A percentile compares a stretch with the other conserved stretches of the same genome.
phyloP scores from a whole-genome alignment of 2,329 filamentous ascomycete species.

The Microascus cirrosus region DNA sequence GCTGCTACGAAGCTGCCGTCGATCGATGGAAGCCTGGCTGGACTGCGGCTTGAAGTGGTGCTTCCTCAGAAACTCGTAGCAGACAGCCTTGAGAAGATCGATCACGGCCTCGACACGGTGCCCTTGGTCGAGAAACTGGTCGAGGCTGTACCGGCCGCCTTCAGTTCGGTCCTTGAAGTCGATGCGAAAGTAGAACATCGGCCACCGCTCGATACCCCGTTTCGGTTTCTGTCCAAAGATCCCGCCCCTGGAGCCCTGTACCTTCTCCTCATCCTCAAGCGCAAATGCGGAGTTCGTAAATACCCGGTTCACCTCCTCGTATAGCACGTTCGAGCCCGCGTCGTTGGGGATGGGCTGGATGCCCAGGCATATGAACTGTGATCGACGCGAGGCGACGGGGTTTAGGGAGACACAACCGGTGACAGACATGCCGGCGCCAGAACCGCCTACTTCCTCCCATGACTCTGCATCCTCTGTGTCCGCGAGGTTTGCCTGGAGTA shows the following conservation, averaged over 20 bases:
- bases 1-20: not conserved
- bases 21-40: not conserved
- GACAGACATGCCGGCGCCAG: constrained; percentile 48
- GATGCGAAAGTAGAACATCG: constrained; percentile 79
- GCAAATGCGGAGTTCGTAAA: constrained; percentile 75
- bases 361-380: constrained; percentile 76
- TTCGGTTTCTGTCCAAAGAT: constrained; percentile 27
- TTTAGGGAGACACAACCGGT: constrained; percentile 59
- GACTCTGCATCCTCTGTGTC: constrained; percentile 34
- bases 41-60: constrained; percentile 53
- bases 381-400: constrained; percentile 58
- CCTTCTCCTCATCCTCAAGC: constrained; percentile 32
- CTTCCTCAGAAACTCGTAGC: constrained; percentile 63
- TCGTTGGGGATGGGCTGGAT: constrained; percentile 51
- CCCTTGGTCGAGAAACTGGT: constrained; percentile 30
- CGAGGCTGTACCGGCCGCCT: constrained; percentile 17
- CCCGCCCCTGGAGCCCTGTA: not conserved
- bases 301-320: constrained; percentile 65
- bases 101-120: constrained; percentile 24
- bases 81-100: constrained; percentile 56
- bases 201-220: constrained; percentile 70
- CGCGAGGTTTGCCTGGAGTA: constrained; percentile 56
- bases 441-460: constrained; percentile 65
- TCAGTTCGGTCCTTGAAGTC: constrained; percentile 16
- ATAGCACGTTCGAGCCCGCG: constrained; percentile 53